Percentiles rank a stretch among this genome's conserved stretches.
Conservation (phyloP, 192 early-diverging fungal genomes). For the Gamsiella multidivaricata region DNA sequence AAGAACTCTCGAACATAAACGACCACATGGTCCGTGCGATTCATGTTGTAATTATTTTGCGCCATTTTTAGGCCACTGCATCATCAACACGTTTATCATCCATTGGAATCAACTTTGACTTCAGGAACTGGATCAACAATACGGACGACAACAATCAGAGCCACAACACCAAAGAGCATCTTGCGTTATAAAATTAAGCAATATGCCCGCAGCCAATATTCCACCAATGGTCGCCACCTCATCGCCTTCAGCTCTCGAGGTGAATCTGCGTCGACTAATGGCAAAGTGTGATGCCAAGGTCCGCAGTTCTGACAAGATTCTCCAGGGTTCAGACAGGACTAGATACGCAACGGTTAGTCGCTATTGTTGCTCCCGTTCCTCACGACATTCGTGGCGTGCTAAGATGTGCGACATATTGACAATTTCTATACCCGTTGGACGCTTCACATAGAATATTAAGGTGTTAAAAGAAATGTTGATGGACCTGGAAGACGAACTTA, state of each 20-base stretch:
- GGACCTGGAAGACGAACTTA: conserved; percentile 28
- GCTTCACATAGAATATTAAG: conserved; percentile 26
- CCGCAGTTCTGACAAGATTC: conserved; percentile 25
- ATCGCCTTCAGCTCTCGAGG: conserved; percentile 27
- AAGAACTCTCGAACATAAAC: too few species aligned
- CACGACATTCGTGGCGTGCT: background rate
- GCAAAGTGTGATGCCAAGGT: conserved; percentile 36
- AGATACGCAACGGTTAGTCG: conserved; percentile 21
- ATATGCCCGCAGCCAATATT: conserved; percentile 28
- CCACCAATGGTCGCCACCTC: conserved; percentile 15
- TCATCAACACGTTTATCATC: too few species aligned
- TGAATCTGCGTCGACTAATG: conserved; percentile 42
- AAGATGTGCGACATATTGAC: background rate
- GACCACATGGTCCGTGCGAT: too few species aligned
- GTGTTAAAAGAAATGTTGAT: conserved; percentile 18
- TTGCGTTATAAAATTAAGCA: background rate
- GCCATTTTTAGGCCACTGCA: too few species aligned
- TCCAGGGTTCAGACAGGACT: conserved; percentile 36
- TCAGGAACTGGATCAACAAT: too few species aligned
- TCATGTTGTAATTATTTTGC: too few species aligned
- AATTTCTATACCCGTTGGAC: background rate
- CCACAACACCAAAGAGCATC: background rate
- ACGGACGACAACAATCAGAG: too few species aligned
- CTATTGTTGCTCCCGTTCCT: background rate
- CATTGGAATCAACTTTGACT: too few species aligned